These are phyloP conservation scores for Globisporangium nagaii DNA, from an alignment of 352 stramenopile genomes.

Conservation along the genomic window DNA sequence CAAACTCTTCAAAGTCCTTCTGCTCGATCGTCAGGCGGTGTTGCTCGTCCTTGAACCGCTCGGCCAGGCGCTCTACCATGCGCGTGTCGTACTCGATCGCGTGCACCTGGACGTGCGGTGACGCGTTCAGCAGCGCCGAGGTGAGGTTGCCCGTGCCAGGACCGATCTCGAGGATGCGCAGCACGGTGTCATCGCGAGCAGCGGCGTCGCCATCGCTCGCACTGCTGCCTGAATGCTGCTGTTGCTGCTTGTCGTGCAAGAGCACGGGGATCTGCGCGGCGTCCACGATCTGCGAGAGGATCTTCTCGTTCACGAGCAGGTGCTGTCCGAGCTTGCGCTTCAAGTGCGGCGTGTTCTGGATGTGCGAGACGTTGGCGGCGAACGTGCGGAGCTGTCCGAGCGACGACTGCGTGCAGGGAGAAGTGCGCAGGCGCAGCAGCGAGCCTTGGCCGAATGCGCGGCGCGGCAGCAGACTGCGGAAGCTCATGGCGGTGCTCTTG, in stretches of 20 bases:
- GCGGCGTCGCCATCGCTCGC: too few species aligned
- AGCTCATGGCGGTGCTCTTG: background rate
- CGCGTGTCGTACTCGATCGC: slow-evolving; percentile 70
- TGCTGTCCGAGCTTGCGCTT: slow-evolving; percentile 85
- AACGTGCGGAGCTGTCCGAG: background rate
- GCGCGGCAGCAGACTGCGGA: background rate
- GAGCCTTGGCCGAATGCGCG: background rate
- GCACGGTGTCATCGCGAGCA: background rate
- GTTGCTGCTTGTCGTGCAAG: slow-evolving; percentile 15
- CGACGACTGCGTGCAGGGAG: background rate
- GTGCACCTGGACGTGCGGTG: slow-evolving; percentile 45
- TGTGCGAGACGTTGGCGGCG: slow-evolving; percentile 28
- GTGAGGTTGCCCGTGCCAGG: slow-evolving; percentile 84
- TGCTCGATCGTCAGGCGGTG: slow-evolving; percentile 28
- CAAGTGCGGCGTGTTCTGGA: slow-evolving; percentile 58
- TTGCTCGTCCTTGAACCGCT: slow-evolving; percentile 38
- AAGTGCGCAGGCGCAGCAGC: background rate
- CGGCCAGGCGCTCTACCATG: slow-evolving; percentile 67
- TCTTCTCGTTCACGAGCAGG: slow-evolving; percentile 57
- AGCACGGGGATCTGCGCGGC: slow-evolving; percentile 40
- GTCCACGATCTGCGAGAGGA: slow-evolving; percentile 62
- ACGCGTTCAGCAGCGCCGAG: slow-evolving; percentile 52
- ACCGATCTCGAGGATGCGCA: slow-evolving; percentile 81
- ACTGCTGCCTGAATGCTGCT: too few species aligned
- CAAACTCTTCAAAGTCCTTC: slow-evolving; percentile 40